Base-by-base conservation (phyloP, 805 yeast genomes). In the Ogataea minuta region DNA sequence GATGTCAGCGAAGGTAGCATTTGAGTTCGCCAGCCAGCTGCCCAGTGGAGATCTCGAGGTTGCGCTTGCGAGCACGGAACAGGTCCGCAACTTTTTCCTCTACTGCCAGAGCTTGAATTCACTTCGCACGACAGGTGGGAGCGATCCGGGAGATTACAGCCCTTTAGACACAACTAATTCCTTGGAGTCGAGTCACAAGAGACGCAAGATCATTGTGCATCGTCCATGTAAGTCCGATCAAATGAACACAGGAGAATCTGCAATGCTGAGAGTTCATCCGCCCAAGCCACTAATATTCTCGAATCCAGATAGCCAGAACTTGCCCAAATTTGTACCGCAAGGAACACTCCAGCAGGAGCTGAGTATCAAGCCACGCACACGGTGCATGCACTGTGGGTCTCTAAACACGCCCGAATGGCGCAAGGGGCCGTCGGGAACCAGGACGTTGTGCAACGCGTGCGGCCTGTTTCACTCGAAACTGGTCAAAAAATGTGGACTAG, bases 331-430 rank as follows among this genome's bases (percentile, higher is more conserved):
- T 36, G 52, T 38, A 10, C 60, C 62, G 0, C 66, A 59, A 26
- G 68, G 67, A 2, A 56, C 57, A 4, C 41, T 66, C 12, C 65
- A 64, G 24, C 61, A 60, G 27, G 70, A 63, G 15, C 50, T 66
- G 14, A 60, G 69, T 32, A 38, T 54, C 10, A 57, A 52, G 36
- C 53, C 57, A 5, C 57, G 56, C 28, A 44, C 54, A 6, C 46
- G 58, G 7, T 84, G 91, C 52, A 55, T 66, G 24, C 95, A 88
- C 50, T 89, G 96, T 64, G 81, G 81, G 0, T 76, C 81, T 2
- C 69, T 69, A 20, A 78, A 77, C 32, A 85, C 95, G 0, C 96
- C 96, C 0, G 96, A 90, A 60, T 89, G 97, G 97, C 72, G 97
- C 56, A 70, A 83, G 45, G 97, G 96, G 0, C 96, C 96, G 1